Evolutionary conservation across 495 filamentous ascomycete species (phyloP), one percentile per base, ranked within the genome.

Genomic region (Podospora tetraspora): DNA sequence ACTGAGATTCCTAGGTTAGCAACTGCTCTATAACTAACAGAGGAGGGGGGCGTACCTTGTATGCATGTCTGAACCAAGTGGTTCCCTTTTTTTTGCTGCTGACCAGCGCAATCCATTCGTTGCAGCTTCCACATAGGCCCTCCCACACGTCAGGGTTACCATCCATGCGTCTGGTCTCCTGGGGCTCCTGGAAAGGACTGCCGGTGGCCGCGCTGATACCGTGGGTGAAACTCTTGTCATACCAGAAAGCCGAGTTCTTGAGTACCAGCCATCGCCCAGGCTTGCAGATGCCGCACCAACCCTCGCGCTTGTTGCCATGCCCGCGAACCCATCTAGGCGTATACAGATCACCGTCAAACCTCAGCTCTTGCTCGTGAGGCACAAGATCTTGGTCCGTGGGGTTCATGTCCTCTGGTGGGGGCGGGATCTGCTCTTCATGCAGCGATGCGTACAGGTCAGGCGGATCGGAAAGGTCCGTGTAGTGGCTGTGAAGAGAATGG

Each of bases 81-180:
- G 90, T 92, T 3, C 91, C 91, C 80, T 93, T 93, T 83, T 92
- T 93, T 83, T 92, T 93, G 73, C 88, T 92, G 77, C 88, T 92
- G 57, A 91, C 88, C 58, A 93, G 77, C 16, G 89, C 86, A 67
- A 92, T 89, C 91, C 91, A 93, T 56, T 92, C 89, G 64, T 86
- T 88, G 75, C 91, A 93, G 63, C 87, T 89, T 34, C 89, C 87
- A 72, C 91, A 93, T 10, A 91, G 80, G 8, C 91, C 91, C 76
- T 93, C 90, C 91, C 91, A 93, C 19, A 91, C 88, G 70, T 92
- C 90, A 11, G 89, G 85, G 71, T 91, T 92, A n/a, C 89, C 88
- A 74, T 92, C 89, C 84, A 91, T 91, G 61, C 90, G 79, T 30
- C 91, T 80, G 22, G 87, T 90, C 73, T 91, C 84, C 70, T 87